Base-by-base conservation (phyloP, 148 eudicot species). In the Arbutus unedo region DNA sequence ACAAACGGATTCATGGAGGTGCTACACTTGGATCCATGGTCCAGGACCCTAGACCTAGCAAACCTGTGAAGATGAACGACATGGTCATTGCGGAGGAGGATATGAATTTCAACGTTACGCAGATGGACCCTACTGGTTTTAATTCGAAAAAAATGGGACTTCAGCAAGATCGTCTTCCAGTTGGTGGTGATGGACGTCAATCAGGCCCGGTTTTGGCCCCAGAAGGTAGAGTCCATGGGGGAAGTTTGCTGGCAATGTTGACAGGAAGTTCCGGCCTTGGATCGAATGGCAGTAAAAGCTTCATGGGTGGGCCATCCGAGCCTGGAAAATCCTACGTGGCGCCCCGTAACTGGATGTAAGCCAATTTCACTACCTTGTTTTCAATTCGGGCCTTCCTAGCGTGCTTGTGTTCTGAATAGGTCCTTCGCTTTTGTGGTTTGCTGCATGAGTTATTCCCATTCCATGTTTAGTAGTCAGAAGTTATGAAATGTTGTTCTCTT, bases 191-290 rank as follows among this genome's bases (percentile, higher is more conserved):
- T 51, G 84, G 77, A 75, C 87, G 81, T 50, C 72, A 84, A 66
- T 82, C 50, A 11, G 23, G 88, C 74, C 82, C 91, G 10, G 81
- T 77, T 72, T 18, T 76, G 67, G 74, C 86, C 59, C 89, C 93
- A 5, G 99, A 93, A 86, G 94, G 96, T 38, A 89, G 99, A 81
- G 99, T 97, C 54, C 99, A 97, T 82, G 99, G 99, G 44, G 99
- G 97, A 87, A 88, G 95, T 85, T 84, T 97, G 55, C 74, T 93
- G 93, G 90, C 98, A 62, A 80, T 94, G 88, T 87, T 90, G 57
- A 77, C 88, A 0, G 85, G 88, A 21, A 81, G 84, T 82, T 86
- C 89, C 3, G 84, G 76, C 72, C 54, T 25, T 84, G 84, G 78
- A 23, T 67, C 84, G 23, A 71, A 62, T 84, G 83, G 64, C 84